A percentile compares a stretch with the other conserved stretches of the same genome.
phyloP scores from a whole-genome alignment of 225 moss, liverwort and hornwort species.

The Polytrichum commune region DNA sequence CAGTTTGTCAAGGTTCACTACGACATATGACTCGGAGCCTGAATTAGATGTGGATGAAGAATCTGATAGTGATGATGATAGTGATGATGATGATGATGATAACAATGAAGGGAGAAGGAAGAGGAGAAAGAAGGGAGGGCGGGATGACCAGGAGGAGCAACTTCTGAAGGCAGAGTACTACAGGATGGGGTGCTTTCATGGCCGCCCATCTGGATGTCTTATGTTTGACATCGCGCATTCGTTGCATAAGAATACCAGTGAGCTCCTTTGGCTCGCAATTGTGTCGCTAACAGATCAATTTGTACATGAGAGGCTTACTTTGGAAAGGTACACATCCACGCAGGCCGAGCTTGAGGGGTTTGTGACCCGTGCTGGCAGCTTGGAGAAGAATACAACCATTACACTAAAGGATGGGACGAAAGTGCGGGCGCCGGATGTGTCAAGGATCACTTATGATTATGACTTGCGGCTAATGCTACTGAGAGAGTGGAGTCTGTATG shows the following conservation, averaged over 20 bases:
- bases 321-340: constrained; percentile 69
- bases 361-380: constrained; percentile 62
- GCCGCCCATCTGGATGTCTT: constrained; percentile 81
- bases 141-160: constrained; percentile 38
- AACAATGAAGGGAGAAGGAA: constrained; percentile 12
- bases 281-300: constrained; percentile 90
- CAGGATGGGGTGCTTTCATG: constrained; percentile 91
- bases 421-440: constrained; percentile 80
- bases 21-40: constrained; percentile 44
- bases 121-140: constrained; percentile 27
- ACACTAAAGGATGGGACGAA: constrained; percentile 79
- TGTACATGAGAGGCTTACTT: constrained; percentile 79
- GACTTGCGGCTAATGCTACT: constrained; percentile 93
- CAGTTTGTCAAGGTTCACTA: constrained; percentile 42
- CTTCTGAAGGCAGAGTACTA: constrained; percentile 63
- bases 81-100: constrained; percentile 31
- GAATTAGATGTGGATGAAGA: constrained; percentile 45
- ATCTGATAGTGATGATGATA: constrained; percentile 37
- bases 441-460: constrained; percentile 69
- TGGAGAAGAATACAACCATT: constrained; percentile 55
- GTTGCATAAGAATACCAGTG: constrained; percentile 78
- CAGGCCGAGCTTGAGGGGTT: constrained; percentile 72
- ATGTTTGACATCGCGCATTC: constrained; percentile 87
- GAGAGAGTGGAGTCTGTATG: constrained; percentile 92
- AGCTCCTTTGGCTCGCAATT: constrained; percentile 90